phyloP scores from a whole-genome alignment of 352 stramenopile species.

The Phytopythium boreale region DNA sequence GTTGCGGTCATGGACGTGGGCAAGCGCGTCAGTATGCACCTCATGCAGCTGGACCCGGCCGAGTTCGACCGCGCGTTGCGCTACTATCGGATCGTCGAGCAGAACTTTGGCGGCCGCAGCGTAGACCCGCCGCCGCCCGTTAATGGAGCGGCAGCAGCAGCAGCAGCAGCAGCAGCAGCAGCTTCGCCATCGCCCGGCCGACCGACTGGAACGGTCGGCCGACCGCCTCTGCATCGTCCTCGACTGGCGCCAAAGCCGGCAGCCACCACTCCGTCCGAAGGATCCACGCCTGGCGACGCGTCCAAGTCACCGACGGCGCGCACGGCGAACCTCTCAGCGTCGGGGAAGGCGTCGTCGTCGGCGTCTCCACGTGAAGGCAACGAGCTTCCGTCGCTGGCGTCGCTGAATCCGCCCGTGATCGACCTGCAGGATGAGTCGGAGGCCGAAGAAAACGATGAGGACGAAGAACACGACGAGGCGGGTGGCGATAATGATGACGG shows the following conservation, averaged over 20 bases:
- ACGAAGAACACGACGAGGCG: neutral
- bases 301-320: neutral
- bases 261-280: neutral
- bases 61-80: conserved; percentile 24
- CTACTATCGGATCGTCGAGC: conserved; percentile 38
- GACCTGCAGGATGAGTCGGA: conserved; percentile 31
- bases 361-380: neutral
- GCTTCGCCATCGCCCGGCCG: neutral
- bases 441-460: conserved; percentile 20
- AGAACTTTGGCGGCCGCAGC: conserved; percentile 8
- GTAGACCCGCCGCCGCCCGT: neutral
- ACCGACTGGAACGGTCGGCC: neutral
- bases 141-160: too few species aligned
- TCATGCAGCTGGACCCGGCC: conserved; percentile 26
- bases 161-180: neutral
- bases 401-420: conserved; percentile 14
- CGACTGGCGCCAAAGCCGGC: neutral
- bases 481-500: neutral
- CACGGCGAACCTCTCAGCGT: neutral
- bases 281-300: neutral
- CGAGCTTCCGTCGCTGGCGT: neutral
- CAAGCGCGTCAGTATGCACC: conserved; percentile 24
- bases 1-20: conserved; percentile 26
- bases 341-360: neutral
- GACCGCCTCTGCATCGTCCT: neutral